Evolutionary conservation across 768 basidiomycete genomes (phyloP).

Genomic region (Trametes maxima): DNA sequence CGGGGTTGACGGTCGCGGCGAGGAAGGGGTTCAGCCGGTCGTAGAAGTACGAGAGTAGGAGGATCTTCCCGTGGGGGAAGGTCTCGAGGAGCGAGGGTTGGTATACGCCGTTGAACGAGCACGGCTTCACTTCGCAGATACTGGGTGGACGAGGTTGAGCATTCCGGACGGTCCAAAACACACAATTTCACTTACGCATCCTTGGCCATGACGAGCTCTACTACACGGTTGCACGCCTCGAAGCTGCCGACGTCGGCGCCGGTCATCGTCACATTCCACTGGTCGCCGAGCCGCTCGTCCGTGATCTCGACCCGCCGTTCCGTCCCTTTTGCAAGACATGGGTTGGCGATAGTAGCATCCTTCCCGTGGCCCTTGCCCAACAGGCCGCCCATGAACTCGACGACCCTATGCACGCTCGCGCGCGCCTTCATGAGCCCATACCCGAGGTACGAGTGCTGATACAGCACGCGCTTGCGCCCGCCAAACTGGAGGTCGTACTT

Average conservation of each 20-base stretch:
- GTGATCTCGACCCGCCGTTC: slow-evolving; percentile 64
- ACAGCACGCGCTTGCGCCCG: slow-evolving; percentile 70
- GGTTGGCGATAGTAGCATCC: slow-evolving; percentile 60
- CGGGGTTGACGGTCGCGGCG: slow-evolving; percentile 28
- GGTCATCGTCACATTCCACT: slow-evolving; percentile 78
- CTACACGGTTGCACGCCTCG: slow-evolving; percentile 80
- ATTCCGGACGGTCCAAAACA: not conserved
- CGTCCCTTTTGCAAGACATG: slow-evolving; percentile 77
- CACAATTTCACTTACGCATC: slow-evolving; percentile 66
- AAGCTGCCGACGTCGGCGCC: slow-evolving; percentile 83
- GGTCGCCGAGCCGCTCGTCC: slow-evolving; percentile 40
- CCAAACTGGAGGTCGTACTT: slow-evolving; percentile 84
- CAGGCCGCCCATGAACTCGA: slow-evolving; percentile 78
- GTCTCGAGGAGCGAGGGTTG: slow-evolving; percentile 90
- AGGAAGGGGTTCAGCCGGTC: slow-evolving; percentile 88
- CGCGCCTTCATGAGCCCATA: slow-evolving; percentile 93
- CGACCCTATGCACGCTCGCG: slow-evolving; percentile 81
- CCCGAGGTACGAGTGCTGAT: slow-evolving; percentile 97
- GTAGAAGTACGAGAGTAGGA: slow-evolving; percentile 98
- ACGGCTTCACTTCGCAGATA: slow-evolving; percentile 89
- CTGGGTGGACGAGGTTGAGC: slow-evolving; percentile 38
- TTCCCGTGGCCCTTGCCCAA: slow-evolving; percentile 28
- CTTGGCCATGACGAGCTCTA: slow-evolving; percentile 92
- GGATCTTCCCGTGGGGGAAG: slow-evolving; percentile 82
- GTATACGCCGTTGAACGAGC: slow-evolving; percentile 97